These are phyloP conservation scores for Orobanche coerulescens DNA, from an alignment of 257 asterid species.

Conservation along the genomic window DNA sequence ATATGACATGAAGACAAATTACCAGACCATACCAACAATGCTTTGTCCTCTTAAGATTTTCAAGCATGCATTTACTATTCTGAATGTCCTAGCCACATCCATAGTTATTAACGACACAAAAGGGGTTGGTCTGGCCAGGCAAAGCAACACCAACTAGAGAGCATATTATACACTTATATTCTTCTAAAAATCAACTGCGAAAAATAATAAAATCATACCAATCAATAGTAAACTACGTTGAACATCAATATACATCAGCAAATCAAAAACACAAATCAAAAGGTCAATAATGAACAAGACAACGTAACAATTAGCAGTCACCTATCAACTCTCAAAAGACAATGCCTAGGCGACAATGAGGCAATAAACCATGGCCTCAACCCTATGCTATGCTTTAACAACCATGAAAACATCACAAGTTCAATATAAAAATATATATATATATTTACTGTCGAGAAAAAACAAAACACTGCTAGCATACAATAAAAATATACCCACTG, in stretches of 20 bases:
- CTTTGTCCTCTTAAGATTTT: constrained; percentile 4
- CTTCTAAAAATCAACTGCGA: background rate
- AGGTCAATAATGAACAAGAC: background rate
- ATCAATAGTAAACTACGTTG: background rate
- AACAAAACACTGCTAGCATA: background rate
- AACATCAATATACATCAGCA: too few relatives aligned
- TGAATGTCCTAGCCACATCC: background rate
- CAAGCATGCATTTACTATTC: constrained; percentile 1
- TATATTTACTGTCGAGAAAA: background rate
- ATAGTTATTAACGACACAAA: background rate
- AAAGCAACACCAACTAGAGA: background rate
- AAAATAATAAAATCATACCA: background rate
- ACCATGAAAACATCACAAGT: constrained; percentile 6
- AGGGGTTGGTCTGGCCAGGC: background rate
- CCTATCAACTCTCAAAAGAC: too few relatives aligned
- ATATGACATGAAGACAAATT: background rate
- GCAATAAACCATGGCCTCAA: too few relatives aligned
- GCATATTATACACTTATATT: too few relatives aligned
- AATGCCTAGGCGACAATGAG: too few relatives aligned
- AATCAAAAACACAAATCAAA: background rate
- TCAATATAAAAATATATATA: background rate
- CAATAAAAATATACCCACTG: background rate
- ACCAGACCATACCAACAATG: background rate
- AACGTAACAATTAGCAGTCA: background rate
- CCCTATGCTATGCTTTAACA: too few relatives aligned